Evolutionary conservation across 176 grass and related monocot genomes (phyloP), one percentile per base, ranked within the genome.

Genomic region (Oryza glumipatula): DNA sequence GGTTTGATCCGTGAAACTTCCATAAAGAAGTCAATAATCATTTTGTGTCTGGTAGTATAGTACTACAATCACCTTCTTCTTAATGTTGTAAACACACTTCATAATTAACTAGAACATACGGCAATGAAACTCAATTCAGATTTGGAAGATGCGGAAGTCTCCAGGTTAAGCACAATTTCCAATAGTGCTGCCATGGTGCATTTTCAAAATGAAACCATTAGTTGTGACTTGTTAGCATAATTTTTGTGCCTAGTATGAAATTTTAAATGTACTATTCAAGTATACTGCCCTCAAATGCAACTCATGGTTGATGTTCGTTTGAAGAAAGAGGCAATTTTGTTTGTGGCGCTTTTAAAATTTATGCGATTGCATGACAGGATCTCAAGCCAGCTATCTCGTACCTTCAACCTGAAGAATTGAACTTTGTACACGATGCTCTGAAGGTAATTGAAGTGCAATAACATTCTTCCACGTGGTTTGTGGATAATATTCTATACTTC

Each of bases 361-460:
- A 61, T 76, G 52, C 51, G 65, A 74, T 91, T 67, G 72, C 48
- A 38, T 87, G 70, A 49, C 89, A 98, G 96, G 86, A 92, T 86
- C 91, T 98, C 80, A 95, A 88, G 88, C 89, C 93, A 68, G 82
- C 68, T 80, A 91, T 98, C 83, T 98, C 88, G 30, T 98, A 95
- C 88, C 93, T 98, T 92, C 79, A 85, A 82, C 86, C 76, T 63
- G 89, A 94, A 85, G 96, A 98, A 81, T 75, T 98, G 48, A 87
- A 94, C 86, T 92, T 89, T 76, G 91, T 98, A 38, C 68, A 86
- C 84, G 91, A 96, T 2, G 93, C 96, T 89, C 82, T 98, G 67
- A 96, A 95, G 96, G 96, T 98, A 88, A 88, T 66, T 45, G 49
- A 76, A 41, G 48, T 82, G 35, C 26, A 24, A 88, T 77, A 82